Base-by-base conservation (phyloP, 176 grass and related monocot genomes). In the Oryza coarctata region DNA sequence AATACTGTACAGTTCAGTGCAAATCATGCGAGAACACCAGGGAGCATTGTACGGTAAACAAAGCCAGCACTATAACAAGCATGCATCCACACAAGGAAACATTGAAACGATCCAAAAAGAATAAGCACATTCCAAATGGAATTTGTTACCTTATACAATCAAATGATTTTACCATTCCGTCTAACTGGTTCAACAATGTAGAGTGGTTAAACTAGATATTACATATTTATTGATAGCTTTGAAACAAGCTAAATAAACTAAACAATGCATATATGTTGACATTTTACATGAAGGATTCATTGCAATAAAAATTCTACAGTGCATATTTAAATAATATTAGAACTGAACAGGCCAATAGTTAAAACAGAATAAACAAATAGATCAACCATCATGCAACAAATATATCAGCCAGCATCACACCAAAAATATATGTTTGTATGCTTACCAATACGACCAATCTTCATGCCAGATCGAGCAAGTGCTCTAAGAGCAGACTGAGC, bases 381-480 rank as follows among this genome's bases (percentile, higher is more conserved):
- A 52, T 34, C 31, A 15, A 67, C 1, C 7, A 49, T 8, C 12
- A 25, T 72, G 4, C 49, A 39, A 7, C 39, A 79, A 18, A 13
- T 22, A 7, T 45, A 13, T 32, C 17, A 65, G 41, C 29, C 67
- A 49, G 65, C 17, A 72, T 13, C 4, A 63, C 3, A 6, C 8
- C 18, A 23, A 32, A 1, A 62, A 9, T 22, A 34, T 23, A 13
- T 7, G n/a, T 3, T 0, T 12, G 4, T 1, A 7, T 18, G 15
- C 64, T 83, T 88, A 89, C 90, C 86, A 82, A 89, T 92, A 68
- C 75, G 90, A 11, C 86, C 86, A 68, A 92, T 92, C 80, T 86
- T 92, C 90, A 92, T 86, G 38, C 81, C 85, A 13, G 80, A 87
- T 17, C 85, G 75, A 77, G 85, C 89, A 55, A 91, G 85, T 14